Base-by-base conservation (phyloP, 805 yeast genomes). In the Spathaspora sp. region DNA sequence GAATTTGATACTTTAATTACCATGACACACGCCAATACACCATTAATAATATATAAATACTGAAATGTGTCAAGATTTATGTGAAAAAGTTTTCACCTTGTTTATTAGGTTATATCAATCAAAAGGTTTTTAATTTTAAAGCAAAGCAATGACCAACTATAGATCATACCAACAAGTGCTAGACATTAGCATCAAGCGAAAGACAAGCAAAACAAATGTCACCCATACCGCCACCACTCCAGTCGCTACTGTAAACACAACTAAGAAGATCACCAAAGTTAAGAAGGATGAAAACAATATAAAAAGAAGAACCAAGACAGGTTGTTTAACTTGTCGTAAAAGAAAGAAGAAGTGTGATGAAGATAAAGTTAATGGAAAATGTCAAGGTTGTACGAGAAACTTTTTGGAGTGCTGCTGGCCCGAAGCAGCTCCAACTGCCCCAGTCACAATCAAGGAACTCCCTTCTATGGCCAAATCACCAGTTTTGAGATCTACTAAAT, bases 261-360 rank as follows among this genome's bases (percentile, higher is more conserved):
- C 39, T 6, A 49, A 39, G 45, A 51, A 52, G 31, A 48, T 54
- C 40, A 47, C 49, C 31, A 59, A 56, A 18, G 55, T 61, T 31
- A 57, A 52, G 26, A 46, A 59, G 56, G 53, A 55, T 59, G 7
- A 57, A 61, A 29, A 44, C 26, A 49, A 48, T 46, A 55, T 40
- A 40, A 59, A 60, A 50, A 61, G 62, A 55, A 62, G 81, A 59
- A 75, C 78, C 5, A 72, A 77, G 54, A 76, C 81, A 3, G 82
- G 82, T 3, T 82, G 87, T 58, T 70, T 82, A 55, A 82, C 83
- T 46, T 84, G 89, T 63, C 73, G 87, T 49, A 76, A 78, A 54
- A 76, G 87, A 59, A 84, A 83, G 67, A 76, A 84, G 69, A 83
- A 83, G 68, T 83, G 88, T 65, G 86, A 82, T 58, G 81, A 80